Conservation (phyloP, 495 filamentous ascomycete genomes). For the Thozetella sp. region DNA sequence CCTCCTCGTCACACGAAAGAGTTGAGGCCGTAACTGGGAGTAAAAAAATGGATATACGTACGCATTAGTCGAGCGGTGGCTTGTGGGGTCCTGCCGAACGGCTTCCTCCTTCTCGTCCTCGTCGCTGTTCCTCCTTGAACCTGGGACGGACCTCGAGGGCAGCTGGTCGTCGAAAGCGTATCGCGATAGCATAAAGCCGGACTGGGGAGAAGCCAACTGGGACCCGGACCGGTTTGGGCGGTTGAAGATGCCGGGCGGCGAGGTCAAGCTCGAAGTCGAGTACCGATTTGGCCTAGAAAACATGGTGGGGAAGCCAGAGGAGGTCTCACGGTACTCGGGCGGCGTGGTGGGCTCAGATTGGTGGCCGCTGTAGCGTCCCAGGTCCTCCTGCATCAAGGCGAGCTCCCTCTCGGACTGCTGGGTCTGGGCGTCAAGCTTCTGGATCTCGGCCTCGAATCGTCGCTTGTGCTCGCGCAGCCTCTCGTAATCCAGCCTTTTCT, state of each 20-base stretch:
- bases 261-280: constrained; percentile 79
- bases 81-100: constrained; percentile 64
- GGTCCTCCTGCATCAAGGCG: constrained; percentile 75
- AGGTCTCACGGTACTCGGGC: constrained; percentile 82
- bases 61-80: constrained; percentile 66
- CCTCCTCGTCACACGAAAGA: neutral
- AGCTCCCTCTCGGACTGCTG: constrained; percentile 80
- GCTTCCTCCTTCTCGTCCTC: constrained; percentile 74
- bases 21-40: neutral
- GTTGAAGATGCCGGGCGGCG: constrained; percentile 75
- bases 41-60: constrained; percentile 45
- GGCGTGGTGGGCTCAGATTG: constrained; percentile 95
- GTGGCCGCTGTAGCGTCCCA: constrained; percentile 64
- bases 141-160: constrained; percentile 83
- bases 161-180: constrained; percentile 56
- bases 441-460: constrained; percentile 85
- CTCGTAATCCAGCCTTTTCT: constrained; percentile 88
- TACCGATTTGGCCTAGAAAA: constrained; percentile 80
- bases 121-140: constrained; percentile 81
- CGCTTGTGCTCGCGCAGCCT: constrained; percentile 81
- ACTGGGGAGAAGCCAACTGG: constrained; percentile 61
- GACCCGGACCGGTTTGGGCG: constrained; percentile 75
- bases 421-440: constrained; percentile 79
- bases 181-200: constrained; percentile 51
- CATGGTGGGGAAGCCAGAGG: constrained; percentile 66